A percentile compares a stretch with the other conserved stretches of the same genome.
Evolutionary conservation across 2,329 filamentous ascomycete species (phyloP).

Genomic region (Lomentospora prolificans): DNA sequence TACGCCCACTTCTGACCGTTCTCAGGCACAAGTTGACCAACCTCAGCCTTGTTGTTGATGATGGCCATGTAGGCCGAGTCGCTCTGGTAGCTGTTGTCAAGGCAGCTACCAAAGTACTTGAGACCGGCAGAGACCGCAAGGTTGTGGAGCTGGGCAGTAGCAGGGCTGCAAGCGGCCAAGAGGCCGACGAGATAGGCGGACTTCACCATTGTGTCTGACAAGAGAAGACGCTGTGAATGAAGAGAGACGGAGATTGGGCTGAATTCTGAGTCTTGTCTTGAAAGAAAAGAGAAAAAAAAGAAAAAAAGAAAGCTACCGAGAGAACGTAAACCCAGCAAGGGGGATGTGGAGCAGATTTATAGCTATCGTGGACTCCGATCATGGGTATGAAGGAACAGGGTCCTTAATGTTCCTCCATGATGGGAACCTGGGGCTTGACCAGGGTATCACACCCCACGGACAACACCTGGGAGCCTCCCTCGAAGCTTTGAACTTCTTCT

Average conservation of each 20-base stretch:
- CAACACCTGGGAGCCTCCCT: too few species aligned
- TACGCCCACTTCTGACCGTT: constrained; percentile 64
- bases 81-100: constrained; percentile 31
- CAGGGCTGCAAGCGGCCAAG: background rate
- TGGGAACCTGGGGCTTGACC: too few species aligned
- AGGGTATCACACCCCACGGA: background rate
- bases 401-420: background rate
- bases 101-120: constrained; percentile 11
- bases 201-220: background rate
- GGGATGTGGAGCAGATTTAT: background rate
- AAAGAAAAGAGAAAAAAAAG: background rate
- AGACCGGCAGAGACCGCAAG: constrained; percentile 8
- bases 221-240: background rate
- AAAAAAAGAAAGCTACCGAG: too few species aligned
- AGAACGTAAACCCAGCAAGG: background rate
- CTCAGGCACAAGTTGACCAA: constrained; percentile 56
- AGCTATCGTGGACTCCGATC: background rate
- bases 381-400: background rate
- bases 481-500: too few species aligned
- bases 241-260: background rate
- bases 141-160: constrained; percentile 9
- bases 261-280: background rate
- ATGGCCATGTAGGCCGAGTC: constrained; percentile 24
- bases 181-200: background rate
- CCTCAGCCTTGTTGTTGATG: constrained; percentile 39